Percentiles rank a stretch among this genome's conserved stretches.
Evolutionary conservation across 176 grass and related monocot genomes (phyloP).

Genomic region (Aegilops tauschii): DNA sequence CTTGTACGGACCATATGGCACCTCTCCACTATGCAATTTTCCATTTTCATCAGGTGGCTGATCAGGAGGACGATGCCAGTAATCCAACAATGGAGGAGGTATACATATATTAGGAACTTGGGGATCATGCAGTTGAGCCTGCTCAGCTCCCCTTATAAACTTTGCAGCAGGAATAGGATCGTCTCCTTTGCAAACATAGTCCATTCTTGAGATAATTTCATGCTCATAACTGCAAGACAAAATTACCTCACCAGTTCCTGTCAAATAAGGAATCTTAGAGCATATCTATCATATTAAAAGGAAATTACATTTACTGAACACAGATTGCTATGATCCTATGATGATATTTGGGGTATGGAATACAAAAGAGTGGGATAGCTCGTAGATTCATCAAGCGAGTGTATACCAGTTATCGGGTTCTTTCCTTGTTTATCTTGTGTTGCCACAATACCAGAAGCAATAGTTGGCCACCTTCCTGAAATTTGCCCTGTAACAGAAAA

Average conservation of each 20-base stretch:
- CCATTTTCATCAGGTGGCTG: slow-evolving; percentile 45
- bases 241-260: slow-evolving; percentile 25
- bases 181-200: not conserved
- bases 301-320: not conserved
- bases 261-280: slow-evolving; percentile 26
- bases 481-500: slow-evolving; percentile 40
- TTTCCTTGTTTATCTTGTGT: slow-evolving; percentile 40
- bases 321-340: not conserved
- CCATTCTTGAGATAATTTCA: slow-evolving; percentile 20
- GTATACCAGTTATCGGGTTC: slow-evolving; percentile 20
- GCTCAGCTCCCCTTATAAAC: slow-evolving; percentile 28
- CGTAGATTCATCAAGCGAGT: slow-evolving; percentile 13
- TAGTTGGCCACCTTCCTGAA: slow-evolving; percentile 30
- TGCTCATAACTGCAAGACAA: slow-evolving; percentile 4
- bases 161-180: slow-evolving; percentile 22
- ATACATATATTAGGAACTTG: slow-evolving; percentile 20
- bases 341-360: not conserved
- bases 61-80: slow-evolving; percentile 49
- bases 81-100: slow-evolving; percentile 44
- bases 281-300: not conserved
- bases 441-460: slow-evolving; percentile 33
- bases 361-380: not conserved
- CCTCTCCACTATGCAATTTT: slow-evolving; percentile 38
- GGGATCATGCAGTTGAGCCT: slow-evolving; percentile 25
- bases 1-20: slow-evolving; percentile 37